Evolutionary conservation across 441 rosid species (phyloP).

Genomic region (Metrosideros polymorpha): DNA sequence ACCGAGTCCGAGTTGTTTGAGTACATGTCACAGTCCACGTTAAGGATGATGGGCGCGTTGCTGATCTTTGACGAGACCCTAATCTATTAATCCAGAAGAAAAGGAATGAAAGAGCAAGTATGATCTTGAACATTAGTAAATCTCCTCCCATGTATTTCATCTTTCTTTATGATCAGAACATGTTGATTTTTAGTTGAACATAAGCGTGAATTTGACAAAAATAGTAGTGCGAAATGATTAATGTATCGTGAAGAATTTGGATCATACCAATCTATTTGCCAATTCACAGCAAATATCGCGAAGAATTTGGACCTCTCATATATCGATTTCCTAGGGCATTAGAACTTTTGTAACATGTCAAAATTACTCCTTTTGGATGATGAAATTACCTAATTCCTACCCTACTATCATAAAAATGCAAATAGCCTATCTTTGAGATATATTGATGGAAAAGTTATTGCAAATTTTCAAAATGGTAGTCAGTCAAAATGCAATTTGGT

Average conservation of each 20-base stretch:
- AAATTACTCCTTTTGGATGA: neutral
- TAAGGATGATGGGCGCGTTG: constrained; percentile 12
- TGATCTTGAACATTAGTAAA: neutral
- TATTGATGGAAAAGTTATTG: neutral
- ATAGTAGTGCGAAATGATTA: neutral
- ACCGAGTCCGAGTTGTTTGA: constrained; percentile 13
- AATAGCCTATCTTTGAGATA: neutral
- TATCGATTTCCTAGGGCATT: neutral
- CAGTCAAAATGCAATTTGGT: neutral
- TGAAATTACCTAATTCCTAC: neutral
- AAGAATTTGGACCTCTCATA: neutral
- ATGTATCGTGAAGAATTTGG: too few relatives aligned
- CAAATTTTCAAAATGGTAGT: neutral
- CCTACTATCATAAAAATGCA: neutral
- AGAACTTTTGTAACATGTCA: neutral
- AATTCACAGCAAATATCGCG: neutral
- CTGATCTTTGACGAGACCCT: constrained; percentile 15
- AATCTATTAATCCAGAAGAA: neutral
- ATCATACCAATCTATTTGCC: neutral
- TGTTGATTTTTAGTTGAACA: neutral
- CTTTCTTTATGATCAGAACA: neutral
- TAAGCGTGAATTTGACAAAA: neutral
- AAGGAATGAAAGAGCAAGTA: neutral
- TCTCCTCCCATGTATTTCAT: neutral
- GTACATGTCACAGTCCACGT: constrained; percentile 23